A percentile compares a stretch with the other conserved stretches of the same genome.
Conservation (phyloP, 2,329 filamentous ascomycete genomes). For the Thelonectria rubi region DNA sequence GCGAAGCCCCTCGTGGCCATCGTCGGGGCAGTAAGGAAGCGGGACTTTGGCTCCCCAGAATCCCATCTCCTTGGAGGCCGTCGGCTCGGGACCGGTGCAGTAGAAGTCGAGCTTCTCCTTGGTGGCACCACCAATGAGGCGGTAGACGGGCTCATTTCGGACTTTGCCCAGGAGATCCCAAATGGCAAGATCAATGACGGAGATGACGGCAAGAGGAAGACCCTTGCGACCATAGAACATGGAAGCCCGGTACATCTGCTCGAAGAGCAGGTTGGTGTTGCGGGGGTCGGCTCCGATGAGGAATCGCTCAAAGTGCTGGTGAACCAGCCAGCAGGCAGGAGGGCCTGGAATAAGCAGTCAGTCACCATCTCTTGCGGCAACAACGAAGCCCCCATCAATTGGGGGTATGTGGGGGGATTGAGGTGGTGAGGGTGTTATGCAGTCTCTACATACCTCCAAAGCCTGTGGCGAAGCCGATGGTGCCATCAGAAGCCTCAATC, state of each 20-base stretch:
- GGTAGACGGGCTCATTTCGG: slow-evolving; percentile 91
- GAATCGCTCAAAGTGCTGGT: slow-evolving; percentile 94
- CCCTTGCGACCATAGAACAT: slow-evolving; percentile 98
- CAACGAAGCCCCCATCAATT: slow-evolving; percentile 5
- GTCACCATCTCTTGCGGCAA: background rate
- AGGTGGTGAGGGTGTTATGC: background rate
- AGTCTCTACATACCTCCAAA: slow-evolving; percentile 73
- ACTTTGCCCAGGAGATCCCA: slow-evolving; percentile 95
- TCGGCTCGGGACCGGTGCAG: slow-evolving; percentile 89
- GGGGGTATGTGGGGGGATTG: slow-evolving; percentile 1
- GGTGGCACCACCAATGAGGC: slow-evolving; percentile 91
- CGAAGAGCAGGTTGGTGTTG: slow-evolving; percentile 90
- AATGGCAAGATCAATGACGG: slow-evolving; percentile 89
- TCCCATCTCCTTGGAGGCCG: slow-evolving; percentile 82
- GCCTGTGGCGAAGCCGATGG: slow-evolving; percentile 92
- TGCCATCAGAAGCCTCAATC: slow-evolving; percentile 87
- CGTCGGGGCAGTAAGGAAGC: slow-evolving; percentile 87
- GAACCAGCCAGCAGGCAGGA: slow-evolving; percentile 91
- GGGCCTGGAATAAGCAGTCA: slow-evolving; percentile 64
- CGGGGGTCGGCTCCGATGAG: slow-evolving; percentile 87
- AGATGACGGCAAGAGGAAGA: slow-evolving; percentile 88
- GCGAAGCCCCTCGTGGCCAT: slow-evolving; percentile 80
- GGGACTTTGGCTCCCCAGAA: slow-evolving; percentile 93
- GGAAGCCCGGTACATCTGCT: slow-evolving; percentile 94
- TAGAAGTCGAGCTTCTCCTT: slow-evolving; percentile 87